Percentiles rank a stretch among this genome's conserved stretches.
These are phyloP conservation scores for Cucurbita maxima DNA, from an alignment of 306 rosid species.

Conservation along the genomic window DNA sequence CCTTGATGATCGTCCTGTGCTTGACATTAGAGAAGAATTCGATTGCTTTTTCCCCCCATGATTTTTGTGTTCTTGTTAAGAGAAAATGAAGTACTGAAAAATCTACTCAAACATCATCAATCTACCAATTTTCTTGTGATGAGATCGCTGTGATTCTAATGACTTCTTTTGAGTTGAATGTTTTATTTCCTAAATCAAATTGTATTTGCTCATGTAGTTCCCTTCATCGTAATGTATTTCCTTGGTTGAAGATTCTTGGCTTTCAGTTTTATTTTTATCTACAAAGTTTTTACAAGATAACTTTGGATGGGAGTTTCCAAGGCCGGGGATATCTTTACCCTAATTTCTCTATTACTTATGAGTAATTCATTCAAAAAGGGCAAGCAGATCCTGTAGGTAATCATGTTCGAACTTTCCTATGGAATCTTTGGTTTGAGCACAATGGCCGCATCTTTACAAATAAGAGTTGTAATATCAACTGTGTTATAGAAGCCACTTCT, in stretches of 20 bases:
- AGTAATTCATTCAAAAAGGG: not conserved
- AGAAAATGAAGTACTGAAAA: not conserved
- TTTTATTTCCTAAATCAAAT: not conserved
- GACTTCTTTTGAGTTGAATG: not conserved
- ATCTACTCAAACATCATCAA: not conserved
- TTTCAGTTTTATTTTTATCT: not conserved
- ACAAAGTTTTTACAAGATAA: no score
- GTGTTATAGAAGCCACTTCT: no score
- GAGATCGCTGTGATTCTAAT: not conserved
- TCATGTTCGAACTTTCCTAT: not conserved
- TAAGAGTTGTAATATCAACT: no score
- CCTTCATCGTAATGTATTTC: not conserved
- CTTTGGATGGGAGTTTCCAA: no score
- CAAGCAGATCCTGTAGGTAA: not conserved
- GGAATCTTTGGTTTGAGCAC: no score
- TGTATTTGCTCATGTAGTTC: not conserved
- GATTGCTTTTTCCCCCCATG: not conserved
- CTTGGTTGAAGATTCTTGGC: not conserved
- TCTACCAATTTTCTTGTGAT: not conserved
- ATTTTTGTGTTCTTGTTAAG: not conserved
- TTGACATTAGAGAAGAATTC: not conserved
- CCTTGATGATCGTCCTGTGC: not conserved
- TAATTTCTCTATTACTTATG: not conserved
- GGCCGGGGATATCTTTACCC: not conserved
- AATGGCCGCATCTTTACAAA: no score